Percentiles rank a stretch among this genome's conserved stretches.
These are phyloP conservation scores for Pseudoscleropodium purum DNA, from an alignment of 225 moss, liverwort and hornwort genomes.

Conservation along the genomic window DNA sequence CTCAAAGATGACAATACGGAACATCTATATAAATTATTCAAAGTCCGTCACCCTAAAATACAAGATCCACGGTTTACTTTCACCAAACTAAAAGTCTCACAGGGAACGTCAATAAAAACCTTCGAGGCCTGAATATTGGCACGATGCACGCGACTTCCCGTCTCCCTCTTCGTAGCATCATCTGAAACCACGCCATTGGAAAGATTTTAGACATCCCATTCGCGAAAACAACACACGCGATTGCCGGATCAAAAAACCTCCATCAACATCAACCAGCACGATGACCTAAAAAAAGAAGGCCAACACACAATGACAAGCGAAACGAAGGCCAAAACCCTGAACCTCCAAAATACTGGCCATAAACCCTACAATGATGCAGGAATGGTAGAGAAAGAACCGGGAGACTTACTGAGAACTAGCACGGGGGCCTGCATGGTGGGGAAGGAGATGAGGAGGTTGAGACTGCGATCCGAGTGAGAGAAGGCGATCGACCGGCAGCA, in stretches of 20 bases:
- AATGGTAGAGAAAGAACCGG: neutral
- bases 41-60: neutral
- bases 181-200: slow-evolving; percentile 20
- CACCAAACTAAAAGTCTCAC: neutral
- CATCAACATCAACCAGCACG: neutral
- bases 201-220: neutral
- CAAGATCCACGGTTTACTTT: neutral
- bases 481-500: neutral
- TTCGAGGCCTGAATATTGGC: slow-evolving; percentile 89
- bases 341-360: neutral
- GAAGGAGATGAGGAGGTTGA: neutral
- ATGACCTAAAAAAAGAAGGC: neutral
- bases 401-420: slow-evolving; percentile 61
- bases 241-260: neutral
- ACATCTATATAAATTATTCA: neutral
- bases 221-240: neutral
- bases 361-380: neutral
- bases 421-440: slow-evolving; percentile 78
- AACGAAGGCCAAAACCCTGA: neutral
- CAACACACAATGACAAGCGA: neutral
- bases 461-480: neutral
- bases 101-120: slow-evolving; percentile 1
- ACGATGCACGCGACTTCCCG: slow-evolving; percentile 68
- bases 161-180: slow-evolving; percentile 79
- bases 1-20: neutral